Conservation (phyloP, 805 yeast species). For the Jamesozyma spencerorum region DNA sequence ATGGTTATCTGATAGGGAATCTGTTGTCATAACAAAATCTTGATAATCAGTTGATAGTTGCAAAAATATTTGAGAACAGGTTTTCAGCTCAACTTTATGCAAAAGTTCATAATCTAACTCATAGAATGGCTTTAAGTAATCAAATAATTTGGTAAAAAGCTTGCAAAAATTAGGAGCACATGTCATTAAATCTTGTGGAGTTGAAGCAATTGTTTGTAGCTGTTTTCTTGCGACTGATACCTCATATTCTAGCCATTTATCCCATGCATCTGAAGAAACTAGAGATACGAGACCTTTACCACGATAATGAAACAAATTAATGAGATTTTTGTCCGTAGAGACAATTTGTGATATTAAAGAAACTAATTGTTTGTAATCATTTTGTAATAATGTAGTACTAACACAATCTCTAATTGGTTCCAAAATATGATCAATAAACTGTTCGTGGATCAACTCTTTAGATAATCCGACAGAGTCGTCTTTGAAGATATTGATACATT, state of each 20-base stretch:
- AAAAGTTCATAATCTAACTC: conserved; percentile 14
- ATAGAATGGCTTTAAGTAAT: conserved; percentile 33
- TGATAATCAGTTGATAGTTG: conserved; percentile 18
- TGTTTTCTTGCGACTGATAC: conserved; percentile 36
- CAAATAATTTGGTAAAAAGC: conserved; percentile 37
- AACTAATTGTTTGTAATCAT: conserved; percentile 32
- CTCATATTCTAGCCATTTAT: conserved; percentile 43
- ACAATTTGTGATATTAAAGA: conserved; percentile 34
- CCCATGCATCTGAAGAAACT: conserved; percentile 27
- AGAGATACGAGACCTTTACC: conserved; percentile 28
- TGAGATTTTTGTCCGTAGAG: conserved; percentile 31
- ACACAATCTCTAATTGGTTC: conserved; percentile 39
- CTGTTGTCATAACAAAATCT: conserved; percentile 15
- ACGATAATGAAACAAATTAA: conserved; percentile 36
- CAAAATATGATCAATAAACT: conserved; percentile 31
- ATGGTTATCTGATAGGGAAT: conserved; percentile 13
- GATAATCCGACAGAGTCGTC: conserved; percentile 25
- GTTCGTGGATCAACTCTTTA: conserved; percentile 31
- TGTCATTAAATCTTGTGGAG: conserved; percentile 11
- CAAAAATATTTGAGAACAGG: conserved; percentile 23
- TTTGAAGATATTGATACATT: conserved; percentile 35
- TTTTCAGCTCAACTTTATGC: conserved; percentile 18
- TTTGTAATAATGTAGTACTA: conserved; percentile 28
- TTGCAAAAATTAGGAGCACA: conserved; percentile 35
- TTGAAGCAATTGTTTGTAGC: conserved; percentile 35